phyloP scores from a whole-genome alignment of 202 grass and related monocot species.

The Setaria italica region DNA sequence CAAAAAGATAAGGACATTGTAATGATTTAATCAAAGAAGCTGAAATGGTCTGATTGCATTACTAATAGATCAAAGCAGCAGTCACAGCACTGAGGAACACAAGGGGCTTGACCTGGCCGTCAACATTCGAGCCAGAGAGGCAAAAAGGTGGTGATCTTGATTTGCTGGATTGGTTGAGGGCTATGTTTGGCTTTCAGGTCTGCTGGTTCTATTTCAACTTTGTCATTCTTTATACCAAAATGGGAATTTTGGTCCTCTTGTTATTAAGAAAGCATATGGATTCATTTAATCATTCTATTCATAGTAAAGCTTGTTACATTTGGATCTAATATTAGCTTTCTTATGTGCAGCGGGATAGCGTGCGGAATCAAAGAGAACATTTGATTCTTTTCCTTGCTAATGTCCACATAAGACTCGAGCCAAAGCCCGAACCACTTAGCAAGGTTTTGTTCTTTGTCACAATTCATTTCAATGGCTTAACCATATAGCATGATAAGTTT shows the following conservation, averaged over 20 bases:
- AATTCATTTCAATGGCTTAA: slow-evolving; percentile 46
- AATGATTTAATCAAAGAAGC: slow-evolving; percentile 30
- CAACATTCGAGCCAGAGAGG: slow-evolving; percentile 75
- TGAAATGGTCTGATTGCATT: slow-evolving; percentile 20
- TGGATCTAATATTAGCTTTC: slow-evolving; percentile 30
- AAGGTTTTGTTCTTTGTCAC: slow-evolving; percentile 68
- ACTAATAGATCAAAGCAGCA: slow-evolving; percentile 86
- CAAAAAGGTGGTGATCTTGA: slow-evolving; percentile 84
- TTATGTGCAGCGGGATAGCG: slow-evolving; percentile 77
- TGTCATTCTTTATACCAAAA: background rate
- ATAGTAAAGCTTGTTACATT: background rate
- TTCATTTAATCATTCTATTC: slow-evolving; percentile 21
- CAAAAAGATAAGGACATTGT: slow-evolving; percentile 48
- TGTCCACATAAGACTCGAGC: slow-evolving; percentile 81
- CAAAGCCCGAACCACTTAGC: slow-evolving; percentile 84
- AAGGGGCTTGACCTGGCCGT: slow-evolving; percentile 79
- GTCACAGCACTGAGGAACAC: slow-evolving; percentile 72
- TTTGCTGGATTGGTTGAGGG: slow-evolving; percentile 94
- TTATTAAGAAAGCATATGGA: slow-evolving; percentile 3
- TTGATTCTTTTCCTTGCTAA: slow-evolving; percentile 94
- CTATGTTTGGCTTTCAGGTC: slow-evolving; percentile 99
- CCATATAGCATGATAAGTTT: background rate
- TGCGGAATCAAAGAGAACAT: slow-evolving; percentile 96
- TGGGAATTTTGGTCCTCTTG: background rate
- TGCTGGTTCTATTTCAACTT: slow-evolving; percentile 37